Percentiles rank a stretch among this genome's conserved stretches.
Evolutionary conservation across 2,329 filamentous ascomycete genomes (phyloP).

Genomic region (Tolypocladium guangdongense): DNA sequence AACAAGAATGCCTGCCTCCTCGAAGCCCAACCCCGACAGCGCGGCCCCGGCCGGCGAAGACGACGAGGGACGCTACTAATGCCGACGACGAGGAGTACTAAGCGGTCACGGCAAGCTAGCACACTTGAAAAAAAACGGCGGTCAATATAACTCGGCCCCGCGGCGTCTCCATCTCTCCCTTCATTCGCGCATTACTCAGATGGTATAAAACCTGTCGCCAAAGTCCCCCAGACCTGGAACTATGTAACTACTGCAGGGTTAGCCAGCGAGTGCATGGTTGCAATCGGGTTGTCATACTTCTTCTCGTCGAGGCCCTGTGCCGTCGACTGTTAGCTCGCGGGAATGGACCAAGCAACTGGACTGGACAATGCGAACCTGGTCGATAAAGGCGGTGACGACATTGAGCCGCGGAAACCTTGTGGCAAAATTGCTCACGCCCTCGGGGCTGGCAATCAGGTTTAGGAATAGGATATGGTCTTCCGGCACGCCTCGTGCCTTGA

Average conservation of each 20-base stretch:
- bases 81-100: conserved; percentile 47
- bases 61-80: conserved; percentile 37
- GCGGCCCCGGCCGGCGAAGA: conserved; percentile 35
- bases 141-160: neutral
- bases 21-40: conserved; percentile 12
- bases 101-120: conserved; percentile 8
- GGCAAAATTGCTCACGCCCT: conserved; percentile 83
- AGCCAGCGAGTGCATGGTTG: conserved; percentile 17
- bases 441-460: conserved; percentile 93
- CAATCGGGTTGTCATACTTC: conserved; percentile 52
- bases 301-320: conserved; percentile 79
- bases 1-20: conserved; percentile 5
- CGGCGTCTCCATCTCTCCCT: neutral
- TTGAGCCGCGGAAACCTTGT: conserved; percentile 79
- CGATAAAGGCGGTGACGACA: conserved; percentile 92
- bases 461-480: conserved; percentile 94
- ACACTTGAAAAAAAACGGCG: neutral
- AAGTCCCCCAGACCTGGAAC: conserved; percentile 91
- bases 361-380: conserved; percentile 43
- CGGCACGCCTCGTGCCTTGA: conserved; percentile 81
- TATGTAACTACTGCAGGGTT: conserved; percentile 63
- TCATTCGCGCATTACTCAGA: conserved; percentile 34
- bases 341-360: neutral
- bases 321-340: neutral
- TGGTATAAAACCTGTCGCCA: conserved; percentile 89